Evolutionary conservation across 805 yeast species (phyloP).

Genomic region (Metschnikowia proteae): DNA sequence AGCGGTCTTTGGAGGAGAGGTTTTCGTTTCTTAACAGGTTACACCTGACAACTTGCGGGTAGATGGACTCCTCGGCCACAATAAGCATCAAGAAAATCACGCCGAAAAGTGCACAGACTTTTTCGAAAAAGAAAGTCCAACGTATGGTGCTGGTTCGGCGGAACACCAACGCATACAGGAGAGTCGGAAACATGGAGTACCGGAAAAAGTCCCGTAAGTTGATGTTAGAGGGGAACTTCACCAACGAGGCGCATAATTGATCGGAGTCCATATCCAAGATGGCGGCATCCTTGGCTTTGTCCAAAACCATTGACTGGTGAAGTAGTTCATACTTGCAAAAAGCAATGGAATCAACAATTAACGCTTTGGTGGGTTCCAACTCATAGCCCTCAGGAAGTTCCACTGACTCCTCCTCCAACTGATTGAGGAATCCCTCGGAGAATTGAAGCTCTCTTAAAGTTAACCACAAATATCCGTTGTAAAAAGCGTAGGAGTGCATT

Average conservation of each 20-base stretch:
- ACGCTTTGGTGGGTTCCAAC: conserved; percentile 18
- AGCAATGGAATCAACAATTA: conserved; percentile 44
- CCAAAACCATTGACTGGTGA: conserved; percentile 42
- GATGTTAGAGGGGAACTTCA: conserved; percentile 70
- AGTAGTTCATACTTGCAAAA: conserved; percentile 73
- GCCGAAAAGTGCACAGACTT: conserved; percentile 80
- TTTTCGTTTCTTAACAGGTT: conserved; percentile 40
- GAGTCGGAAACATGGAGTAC: conserved; percentile 85
- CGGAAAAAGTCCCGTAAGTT: conserved; percentile 61
- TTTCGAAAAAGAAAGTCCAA: conserved; percentile 63
- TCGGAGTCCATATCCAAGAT: conserved; percentile 12
- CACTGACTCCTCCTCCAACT: conserved; percentile 16
- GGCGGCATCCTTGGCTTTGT: conserved; percentile 14
- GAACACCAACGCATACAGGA: conserved; percentile 77
- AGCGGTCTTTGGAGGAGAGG: conserved; percentile 3
- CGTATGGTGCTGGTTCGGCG: conserved; percentile 73
- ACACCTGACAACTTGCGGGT: conserved; percentile 67
- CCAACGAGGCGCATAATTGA: conserved; percentile 14
- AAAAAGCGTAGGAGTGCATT: conserved; percentile 89
- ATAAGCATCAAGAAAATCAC: conserved; percentile 78
- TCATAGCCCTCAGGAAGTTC: conserved; percentile 33
- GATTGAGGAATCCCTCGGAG: conserved; percentile 39
- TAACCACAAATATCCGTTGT: conserved; percentile 84
- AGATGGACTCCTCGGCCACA: conserved; percentile 69
- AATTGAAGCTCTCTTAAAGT: conserved; percentile 51